Base-by-base conservation (phyloP, 2,329 filamentous ascomycete species). In the Helotiales sp. region DNA sequence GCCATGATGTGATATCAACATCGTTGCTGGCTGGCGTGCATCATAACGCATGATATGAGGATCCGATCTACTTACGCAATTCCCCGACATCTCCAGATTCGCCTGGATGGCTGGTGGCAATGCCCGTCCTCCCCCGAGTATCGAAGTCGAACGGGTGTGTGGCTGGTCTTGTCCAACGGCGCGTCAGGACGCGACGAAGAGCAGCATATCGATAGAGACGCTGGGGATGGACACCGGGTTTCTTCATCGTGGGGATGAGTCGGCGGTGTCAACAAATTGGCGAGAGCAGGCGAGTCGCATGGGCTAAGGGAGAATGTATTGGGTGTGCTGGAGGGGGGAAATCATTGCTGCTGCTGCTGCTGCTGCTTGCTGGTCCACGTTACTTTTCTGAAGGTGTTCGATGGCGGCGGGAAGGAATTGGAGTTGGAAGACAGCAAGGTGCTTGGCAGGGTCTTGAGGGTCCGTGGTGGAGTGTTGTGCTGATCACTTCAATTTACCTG, bases 1-100 rank as follows among this genome's bases (percentile, higher is more conserved):
- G 34, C 5, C 22, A 26, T n/a, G 28, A 52, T 49, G 30, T n/a
- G 28, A 52, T 49, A 62, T 47, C 15, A 26, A 30, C 26, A n/a
- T 26, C 37, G 22, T 50, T 15, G 59, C 43, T 24, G 13, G 59
- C 43, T 24, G 13, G 34, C 11, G 10, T 30, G 50, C 50, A 34
- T 26, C 40, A 61, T 30, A 68, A 62, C 7, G 66, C 62, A 68
- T 68, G 26, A 55, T 49, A 58, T 57, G 59, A 34, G 32, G 50
- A 45, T 43, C 49, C 57, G 64, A 64, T 69, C 43, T 55, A 66
- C 67, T 66, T 55, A 69, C 67, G 60, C 57, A 64, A 64, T 55
- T 66, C 61, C 22, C 64, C 67, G 60, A 40, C 54, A 64, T 66
- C 67, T 34, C 57, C 61, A 55, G 61, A 49, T 64, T 63, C 63